Base-by-base conservation (phyloP, 345 rosid genomes). In the Eucalyptus erythrocorys region DNA sequence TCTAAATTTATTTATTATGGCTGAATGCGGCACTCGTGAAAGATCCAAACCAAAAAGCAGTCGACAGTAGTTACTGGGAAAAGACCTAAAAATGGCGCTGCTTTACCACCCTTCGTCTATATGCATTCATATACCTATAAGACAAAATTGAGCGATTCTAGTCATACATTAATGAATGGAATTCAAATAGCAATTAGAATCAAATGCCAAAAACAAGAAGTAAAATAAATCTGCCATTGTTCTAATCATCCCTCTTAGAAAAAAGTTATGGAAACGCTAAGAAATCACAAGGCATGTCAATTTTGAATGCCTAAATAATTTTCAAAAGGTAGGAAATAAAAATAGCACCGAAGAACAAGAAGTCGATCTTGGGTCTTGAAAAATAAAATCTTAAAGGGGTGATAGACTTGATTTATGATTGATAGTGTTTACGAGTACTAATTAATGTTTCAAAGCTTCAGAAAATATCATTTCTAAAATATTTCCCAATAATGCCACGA, bases 321-420 rank as follows among this genome's bases (percentile, higher is more conserved):
- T 51, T 51, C 55, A 51, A 16, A 51, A 19, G 2, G 55, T 19
- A 51, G 55, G 55, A 51, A 51, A 57, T 24, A 57, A 57, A 57
- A 57, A 0, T 26, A 10, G 0, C 14, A 57, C 6, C 14, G 0
- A 3, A 10, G n/a, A 26, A 26, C 14, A 57, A 3, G n/a, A 24
- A 26, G 7, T 57, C 3, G 14, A 57, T 57, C 1, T 57, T 57
- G 4, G 64, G n/a, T 26, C 64, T 1, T 26, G 2, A 49, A 11
- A 57, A 57, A 57, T 3, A 1, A 57, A 57, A 6, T 57, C 64
- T 26, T n/a, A 57, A 26, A 26, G 14, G 14, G 26, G 14, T 1
- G 7, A 11, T 10, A 57, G n/a, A 57, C n/a, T 0, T 10, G 14
- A 57, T 57, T 5, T 10, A 13, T 5, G 0, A 49, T 49, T 1